Conservation (phyloP, 768 basidiomycete genomes). For the Serendipita vermifera region DNA sequence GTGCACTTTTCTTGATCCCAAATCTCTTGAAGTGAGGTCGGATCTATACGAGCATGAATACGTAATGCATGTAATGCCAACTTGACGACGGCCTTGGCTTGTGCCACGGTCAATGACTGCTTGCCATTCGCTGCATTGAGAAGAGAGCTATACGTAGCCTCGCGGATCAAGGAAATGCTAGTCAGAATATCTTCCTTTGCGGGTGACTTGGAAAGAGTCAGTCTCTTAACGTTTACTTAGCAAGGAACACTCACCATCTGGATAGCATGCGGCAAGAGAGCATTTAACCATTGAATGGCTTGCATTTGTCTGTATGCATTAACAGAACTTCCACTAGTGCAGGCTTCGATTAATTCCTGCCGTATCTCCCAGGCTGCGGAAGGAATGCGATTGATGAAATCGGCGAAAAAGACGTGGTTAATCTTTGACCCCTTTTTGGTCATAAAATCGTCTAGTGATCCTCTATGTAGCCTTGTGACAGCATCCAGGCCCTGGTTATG, state of each 20-base stretch:
- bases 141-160: conserved; percentile 36
- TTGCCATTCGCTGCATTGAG: conserved; percentile 37
- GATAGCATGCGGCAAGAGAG: conserved; percentile 29
- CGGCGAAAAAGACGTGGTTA: conserved; percentile 60
- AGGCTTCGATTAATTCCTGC: conserved; percentile 41
- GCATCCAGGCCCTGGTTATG: conserved; percentile 28
- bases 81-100: conserved; percentile 72
- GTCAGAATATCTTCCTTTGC: conserved; percentile 29
- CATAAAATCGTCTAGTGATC: conserved; percentile 61
- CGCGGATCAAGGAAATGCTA: conserved; percentile 41
- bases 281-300: conserved; percentile 55
- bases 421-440: conserved; percentile 69
- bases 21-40: conserved; percentile 23
- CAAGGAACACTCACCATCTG: neutral
- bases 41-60: conserved; percentile 40
- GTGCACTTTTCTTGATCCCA: conserved; percentile 57
- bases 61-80: conserved; percentile 51
- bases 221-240: neutral
- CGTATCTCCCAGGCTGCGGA: conserved; percentile 52
- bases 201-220: conserved; percentile 23
- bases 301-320: conserved; percentile 70
- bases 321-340: conserved; percentile 39
- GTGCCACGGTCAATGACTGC: conserved; percentile 38
- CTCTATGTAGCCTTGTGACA: conserved; percentile 43
- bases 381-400: conserved; percentile 59